phyloP scores from a whole-genome alignment of 768 basidiomycete genomes.

The Tubosaeta brunneosetosa region DNA sequence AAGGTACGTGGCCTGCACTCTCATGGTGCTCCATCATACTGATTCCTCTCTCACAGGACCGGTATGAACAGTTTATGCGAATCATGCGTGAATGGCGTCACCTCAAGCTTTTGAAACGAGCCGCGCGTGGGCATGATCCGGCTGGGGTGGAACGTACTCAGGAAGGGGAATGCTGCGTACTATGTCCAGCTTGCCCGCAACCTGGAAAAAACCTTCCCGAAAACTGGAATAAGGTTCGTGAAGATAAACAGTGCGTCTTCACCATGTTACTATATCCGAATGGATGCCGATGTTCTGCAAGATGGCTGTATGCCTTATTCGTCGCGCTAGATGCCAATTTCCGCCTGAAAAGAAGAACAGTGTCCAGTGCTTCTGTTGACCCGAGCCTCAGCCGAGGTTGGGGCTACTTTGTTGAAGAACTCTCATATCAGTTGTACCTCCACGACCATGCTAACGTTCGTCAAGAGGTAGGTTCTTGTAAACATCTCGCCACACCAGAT shows the following conservation, averaged over 20 bases:
- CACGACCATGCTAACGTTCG: neutral
- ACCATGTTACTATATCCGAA: too few species aligned
- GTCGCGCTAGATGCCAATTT: conserved; percentile 30
- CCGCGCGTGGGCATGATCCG: neutral
- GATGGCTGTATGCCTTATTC: conserved; percentile 18
- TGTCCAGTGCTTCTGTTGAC: conserved; percentile 11
- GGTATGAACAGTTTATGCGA: neutral
- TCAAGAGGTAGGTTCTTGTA: neutral
- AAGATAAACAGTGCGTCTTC: too few species aligned
- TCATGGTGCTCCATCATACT: too few species aligned
- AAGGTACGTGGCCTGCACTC: neutral
- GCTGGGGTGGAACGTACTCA: neutral
- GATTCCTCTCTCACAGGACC: neutral
- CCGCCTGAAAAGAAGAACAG: conserved; percentile 17
- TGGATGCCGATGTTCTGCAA: too few species aligned
- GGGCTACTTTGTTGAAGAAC: conserved; percentile 25
- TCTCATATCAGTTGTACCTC: conserved; percentile 16
- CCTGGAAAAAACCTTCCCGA: neutral
- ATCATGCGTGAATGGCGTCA: neutral
- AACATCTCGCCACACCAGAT: too few species aligned
- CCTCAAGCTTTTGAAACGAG: neutral
- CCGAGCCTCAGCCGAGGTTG: conserved; percentile 19
- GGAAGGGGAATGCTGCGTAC: neutral
- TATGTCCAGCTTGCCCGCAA: neutral
- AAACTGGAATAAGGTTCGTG: neutral